These are phyloP conservation scores for Bimuria novae-zelandiae DNA, from an alignment of 2,329 filamentous ascomycete genomes.

Conservation along the genomic window DNA sequence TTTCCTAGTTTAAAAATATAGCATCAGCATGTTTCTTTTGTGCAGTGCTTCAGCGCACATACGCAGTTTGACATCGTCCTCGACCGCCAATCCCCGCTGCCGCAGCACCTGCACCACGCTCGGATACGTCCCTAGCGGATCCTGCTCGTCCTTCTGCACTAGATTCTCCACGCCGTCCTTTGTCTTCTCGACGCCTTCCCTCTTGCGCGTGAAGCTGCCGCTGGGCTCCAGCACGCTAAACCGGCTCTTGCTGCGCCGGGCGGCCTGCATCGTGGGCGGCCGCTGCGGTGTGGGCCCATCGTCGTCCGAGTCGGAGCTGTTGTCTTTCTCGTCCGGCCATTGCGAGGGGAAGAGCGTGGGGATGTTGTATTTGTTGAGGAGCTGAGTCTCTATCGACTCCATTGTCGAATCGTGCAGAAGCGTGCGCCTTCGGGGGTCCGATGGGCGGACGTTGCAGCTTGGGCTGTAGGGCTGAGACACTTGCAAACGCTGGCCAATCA, in stretches of 20 bases:
- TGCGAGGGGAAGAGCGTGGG: constrained; percentile 75
- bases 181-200: constrained; percentile 70
- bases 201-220: constrained; percentile 69
- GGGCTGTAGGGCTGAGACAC: constrained; percentile 22
- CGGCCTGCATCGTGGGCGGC: constrained; percentile 24
- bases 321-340: constrained; percentile 85
- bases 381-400: constrained; percentile 62
- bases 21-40: neutral
- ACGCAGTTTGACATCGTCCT: constrained; percentile 75
- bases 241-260: constrained; percentile 70
- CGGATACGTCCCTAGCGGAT: constrained; percentile 84
- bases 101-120: constrained; percentile 84
- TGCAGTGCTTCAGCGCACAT: neutral
- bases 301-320: constrained; percentile 63
- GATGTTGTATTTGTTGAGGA: constrained; percentile 90
- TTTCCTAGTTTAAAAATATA: constrained; percentile 62
- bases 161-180: constrained; percentile 73
- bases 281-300: constrained; percentile 42
- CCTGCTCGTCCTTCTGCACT: constrained; percentile 88
- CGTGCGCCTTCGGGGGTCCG: constrained; percentile 3
- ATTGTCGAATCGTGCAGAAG: constrained; percentile 24
- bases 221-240: constrained; percentile 84
- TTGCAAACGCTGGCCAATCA: constrained; percentile 32
- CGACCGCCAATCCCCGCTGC: constrained; percentile 75
- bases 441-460: constrained; percentile 5